Evolutionary conservation across 1,284 basidiomycete genomes (phyloP), one percentile per base, ranked within the genome.

Genomic region (Fomitopsis betulina): DNA sequence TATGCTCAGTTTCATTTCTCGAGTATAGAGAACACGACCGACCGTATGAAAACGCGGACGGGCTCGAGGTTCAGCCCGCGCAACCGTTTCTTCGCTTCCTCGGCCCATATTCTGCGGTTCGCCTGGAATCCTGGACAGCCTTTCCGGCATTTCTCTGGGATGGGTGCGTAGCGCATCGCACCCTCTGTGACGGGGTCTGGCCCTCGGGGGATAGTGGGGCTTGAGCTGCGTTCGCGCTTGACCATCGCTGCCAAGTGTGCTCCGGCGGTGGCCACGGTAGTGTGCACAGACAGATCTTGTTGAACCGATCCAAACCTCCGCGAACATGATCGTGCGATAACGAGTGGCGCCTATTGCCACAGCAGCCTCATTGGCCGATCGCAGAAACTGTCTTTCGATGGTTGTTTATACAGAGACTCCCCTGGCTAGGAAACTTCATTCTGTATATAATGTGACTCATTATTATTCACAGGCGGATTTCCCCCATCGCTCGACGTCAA

Each of bases 171-270:
- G 40, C 63, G 66, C 7, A 62, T 56, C 23, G 67, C 65, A 2
- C 69, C 69, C 10, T 67, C 61, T 0, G 64, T 67, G n/a, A 65
- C 52, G 5, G 58, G 61, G 19, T 39, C 62, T 3, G 61, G 62
- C 2, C 51, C 45, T 17, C 32, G n/a, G 15, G 17, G 9, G 19
- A 68, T 27, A 3, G 33, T 37, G 1, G 69, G 69, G 5, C 68
- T 64, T 4, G 63, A 53, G 54, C 65, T 69, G 21, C 67, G 68
- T 60, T 71, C 69, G 10, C 57, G 61, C 55, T 71, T 71, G 10
- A 70, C 57, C 7, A 45, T 39, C 58, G 52, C 49, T 6, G 42
- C 53, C 35, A 37, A 37, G 35, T 37, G 35, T 12, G 35, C 13
- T 15, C 12, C 35, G 35, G 8, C 35, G 35, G 2, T 37, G 35